A percentile compares a stretch with the other conserved stretches of the same genome.
These are phyloP conservation scores for Fusarium mangiferae DNA, from an alignment of 2,329 filamentous ascomycete species.

Conservation along the genomic window DNA sequence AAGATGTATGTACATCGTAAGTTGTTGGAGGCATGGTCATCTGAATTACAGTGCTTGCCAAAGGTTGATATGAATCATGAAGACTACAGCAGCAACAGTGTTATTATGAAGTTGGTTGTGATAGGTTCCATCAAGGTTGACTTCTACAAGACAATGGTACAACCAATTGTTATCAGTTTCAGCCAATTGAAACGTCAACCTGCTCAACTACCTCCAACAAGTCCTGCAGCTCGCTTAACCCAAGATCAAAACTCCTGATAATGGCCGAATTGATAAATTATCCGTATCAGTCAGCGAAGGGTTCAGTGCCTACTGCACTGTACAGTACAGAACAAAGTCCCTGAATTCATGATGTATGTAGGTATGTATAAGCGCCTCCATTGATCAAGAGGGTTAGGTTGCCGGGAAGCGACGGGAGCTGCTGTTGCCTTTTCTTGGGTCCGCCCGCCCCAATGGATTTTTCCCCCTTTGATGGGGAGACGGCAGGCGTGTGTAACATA, in stretches of 20 bases:
- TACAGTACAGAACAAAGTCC: not conserved
- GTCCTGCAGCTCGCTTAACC: slow-evolving; percentile 4
- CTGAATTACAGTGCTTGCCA: slow-evolving; percentile 24
- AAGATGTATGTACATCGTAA: not conserved
- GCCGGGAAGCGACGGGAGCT: slow-evolving; percentile 19
- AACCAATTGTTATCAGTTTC: not conserved
- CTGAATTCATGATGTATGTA: slow-evolving; percentile 26
- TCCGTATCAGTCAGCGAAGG: slow-evolving; percentile 9
- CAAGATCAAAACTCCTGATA: slow-evolving; percentile 1
- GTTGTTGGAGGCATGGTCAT: slow-evolving; percentile 11
- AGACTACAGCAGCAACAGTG: not conserved
- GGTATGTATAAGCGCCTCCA: not conserved
- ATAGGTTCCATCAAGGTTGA: not conserved
- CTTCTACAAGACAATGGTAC: not conserved
- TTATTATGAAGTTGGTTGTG: not conserved
- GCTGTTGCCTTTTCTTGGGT: slow-evolving; percentile 14
- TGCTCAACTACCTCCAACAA: not conserved
- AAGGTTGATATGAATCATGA: slow-evolving; percentile 5
- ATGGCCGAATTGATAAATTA: not conserved
- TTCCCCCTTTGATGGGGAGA: slow-evolving; percentile 30
- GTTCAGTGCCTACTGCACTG: not conserved
- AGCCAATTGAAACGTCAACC: not conserved
- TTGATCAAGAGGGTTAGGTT: slow-evolving; percentile 7
- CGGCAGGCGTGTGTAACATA: slow-evolving; percentile 30
- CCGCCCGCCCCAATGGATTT: slow-evolving; percentile 43